Evolutionary conservation across 2,329 filamentous ascomycete genomes (phyloP).

Genomic region (Neonectria magnoliae): DNA sequence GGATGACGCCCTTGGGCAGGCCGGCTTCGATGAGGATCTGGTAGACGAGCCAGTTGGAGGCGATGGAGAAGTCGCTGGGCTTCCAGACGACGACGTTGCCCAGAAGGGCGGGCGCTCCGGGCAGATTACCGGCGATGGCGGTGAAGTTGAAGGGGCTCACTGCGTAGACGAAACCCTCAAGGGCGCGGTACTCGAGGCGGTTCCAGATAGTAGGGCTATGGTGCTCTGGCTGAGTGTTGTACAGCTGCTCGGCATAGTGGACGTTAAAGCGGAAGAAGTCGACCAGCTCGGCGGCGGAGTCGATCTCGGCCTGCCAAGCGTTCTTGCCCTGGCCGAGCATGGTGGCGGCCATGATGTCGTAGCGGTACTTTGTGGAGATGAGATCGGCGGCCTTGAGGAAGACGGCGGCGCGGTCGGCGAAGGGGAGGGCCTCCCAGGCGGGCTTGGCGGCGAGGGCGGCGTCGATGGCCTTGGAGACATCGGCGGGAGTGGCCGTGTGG

Average conservation of each 20-base stretch:
- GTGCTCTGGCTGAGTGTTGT: constrained; percentile 86
- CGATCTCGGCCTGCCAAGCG: constrained; percentile 99
- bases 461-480: constrained; percentile 84
- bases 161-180: constrained; percentile 96
- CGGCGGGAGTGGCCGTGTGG: constrained; percentile 79
- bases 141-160: constrained; percentile 98
- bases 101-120: constrained; percentile 84
- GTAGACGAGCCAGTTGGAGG: constrained; percentile 92
- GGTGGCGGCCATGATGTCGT: constrained; percentile 94
- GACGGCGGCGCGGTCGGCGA: constrained; percentile 88
- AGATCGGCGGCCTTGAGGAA: constrained; percentile 97
- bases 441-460: constrained; percentile 86
- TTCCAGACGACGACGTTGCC: constrained; percentile 98
- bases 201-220: constrained; percentile 91
- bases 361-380: constrained; percentile 90
- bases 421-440: constrained; percentile 86
- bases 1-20: constrained; percentile 87
- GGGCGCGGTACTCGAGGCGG: constrained; percentile 85
- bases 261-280: constrained; percentile 97
- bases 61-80: constrained; percentile 88
- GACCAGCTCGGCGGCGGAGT: constrained; percentile 88
- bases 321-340: constrained; percentile 99
- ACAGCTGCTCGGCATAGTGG: constrained; percentile 90
- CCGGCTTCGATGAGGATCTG: constrained; percentile 92
- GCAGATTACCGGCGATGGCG: constrained; percentile 89